phyloP scores from a whole-genome alignment of 148 eudicot genomes.

The Salicornia ramosissima region DNA sequence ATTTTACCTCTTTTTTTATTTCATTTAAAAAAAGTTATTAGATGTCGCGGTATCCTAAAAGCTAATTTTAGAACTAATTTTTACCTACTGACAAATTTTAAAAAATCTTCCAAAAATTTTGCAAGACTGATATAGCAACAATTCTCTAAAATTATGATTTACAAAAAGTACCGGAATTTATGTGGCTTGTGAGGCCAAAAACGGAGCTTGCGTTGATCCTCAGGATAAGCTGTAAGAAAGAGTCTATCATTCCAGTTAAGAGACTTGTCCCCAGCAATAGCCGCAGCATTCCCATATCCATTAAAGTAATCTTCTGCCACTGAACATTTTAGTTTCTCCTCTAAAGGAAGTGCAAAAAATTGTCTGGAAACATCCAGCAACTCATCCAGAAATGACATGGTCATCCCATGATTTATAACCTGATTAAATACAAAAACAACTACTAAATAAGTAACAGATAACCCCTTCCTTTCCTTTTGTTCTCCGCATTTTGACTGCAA shows the following conservation, averaged over 20 bases:
- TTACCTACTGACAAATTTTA: too few species aligned
- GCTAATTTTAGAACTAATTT: too few species aligned
- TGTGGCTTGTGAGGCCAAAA: slow-evolving; percentile 37
- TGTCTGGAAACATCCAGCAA: slow-evolving; percentile 35
- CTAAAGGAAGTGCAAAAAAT: slow-evolving; percentile 51
- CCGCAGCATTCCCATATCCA: slow-evolving; percentile 42
- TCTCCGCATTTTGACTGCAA: too few species aligned
- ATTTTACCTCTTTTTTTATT: too few species aligned
- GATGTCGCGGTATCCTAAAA: too few species aligned
- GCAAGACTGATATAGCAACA: too few species aligned
- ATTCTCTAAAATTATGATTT: too few species aligned
- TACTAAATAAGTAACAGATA: not conserved
- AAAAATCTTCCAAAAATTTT: too few species aligned
- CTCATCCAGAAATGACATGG: slow-evolving; percentile 46
- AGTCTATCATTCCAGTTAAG: slow-evolving; percentile 43
- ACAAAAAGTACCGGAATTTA: too few species aligned
- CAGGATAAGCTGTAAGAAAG: slow-evolving; percentile 34
- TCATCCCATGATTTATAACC: slow-evolving; percentile 58
- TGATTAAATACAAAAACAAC: slow-evolving; percentile 12
- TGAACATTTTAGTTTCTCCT: slow-evolving; percentile 38
- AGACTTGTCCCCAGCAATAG: slow-evolving; percentile 23
- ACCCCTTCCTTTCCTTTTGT: too few species aligned
- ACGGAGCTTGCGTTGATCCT: slow-evolving; percentile 26
- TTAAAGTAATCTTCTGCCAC: slow-evolving; percentile 27
- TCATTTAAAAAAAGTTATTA: too few species aligned